Base-by-base conservation (phyloP, 116 monocot genomes). In the Zostera marina region DNA sequence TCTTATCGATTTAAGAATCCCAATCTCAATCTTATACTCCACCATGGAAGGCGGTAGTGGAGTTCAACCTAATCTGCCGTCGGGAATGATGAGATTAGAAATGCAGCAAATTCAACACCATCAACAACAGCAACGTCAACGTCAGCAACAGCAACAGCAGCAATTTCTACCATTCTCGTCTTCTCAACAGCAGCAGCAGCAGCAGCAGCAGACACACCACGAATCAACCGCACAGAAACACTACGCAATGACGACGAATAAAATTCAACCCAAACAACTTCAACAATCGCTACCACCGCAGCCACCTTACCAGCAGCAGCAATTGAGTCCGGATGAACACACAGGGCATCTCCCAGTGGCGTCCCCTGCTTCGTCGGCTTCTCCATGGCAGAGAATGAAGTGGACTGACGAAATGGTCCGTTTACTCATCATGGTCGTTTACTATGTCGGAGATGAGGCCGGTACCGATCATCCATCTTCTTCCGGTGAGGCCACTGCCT, bases 321-420 rank as follows among this genome's bases (percentile, higher is more conserved):
- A 49, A 6, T 15, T 7, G 0, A n/a, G 38, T 16, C 39, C 14
- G 6, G 56, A 56, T 2, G 40, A 55, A 12, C 12, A 26, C 7
- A 6, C 22, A 26, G 3, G 11, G 11, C 22, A 54, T 3, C 12
- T 24, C 23, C 17, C 24, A 20, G 46, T 1, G 14, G 44, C 44
- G 8, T 11, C 61, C n/a, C 4, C 45, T 5, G 23, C 24, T 0
- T 20, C 61, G 47, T 45, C 61, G 21, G 12, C 62, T 7, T 64
- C 79, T 5, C 74, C 70, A 7, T 82, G 82, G 82, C 82, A 78
- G 12, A 68, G 82, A 1, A 74, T 82, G 82, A 82, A 77, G 69
- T 82, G 82, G 82, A 82, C 82, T 10, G 82, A 77, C 66, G 66
- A 63, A 9, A 53, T 77, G 46, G 77, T 82, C 51, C 71, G 74